Evolutionary conservation across 805 yeast species (phyloP), one percentile per base, ranked within the genome.

Genomic region (Ogataea nitratoaversa): DNA sequence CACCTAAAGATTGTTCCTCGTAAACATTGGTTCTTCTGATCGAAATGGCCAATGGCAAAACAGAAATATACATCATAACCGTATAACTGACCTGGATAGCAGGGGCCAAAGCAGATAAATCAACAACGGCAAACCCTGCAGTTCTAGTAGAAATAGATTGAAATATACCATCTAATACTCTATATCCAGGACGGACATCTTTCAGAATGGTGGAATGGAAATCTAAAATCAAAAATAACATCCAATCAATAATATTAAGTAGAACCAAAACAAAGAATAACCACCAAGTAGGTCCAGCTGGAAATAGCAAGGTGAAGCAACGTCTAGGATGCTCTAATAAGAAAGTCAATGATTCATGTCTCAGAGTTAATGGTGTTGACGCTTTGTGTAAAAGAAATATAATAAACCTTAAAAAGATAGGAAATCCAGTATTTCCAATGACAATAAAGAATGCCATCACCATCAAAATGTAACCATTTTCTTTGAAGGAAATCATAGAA

Each of bases 1-100:
- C 74, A n/a, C 99, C 99, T 41, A 93, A 66, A 0, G 96, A 85
- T 58, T 89, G 98, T 56, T 93, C 99, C 60, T 93, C 99, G 65
- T 93, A 93, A 40, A 93, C 99, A 60, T 93, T 93, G 16, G 99
- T 93, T 60, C 97, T 77, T 66, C 99, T 79, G 47, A 93, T 89
- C 29, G 96, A 87, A 48, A 93, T 93, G 24, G 99, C 99, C 52
- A 93, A 68, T 1, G 99, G 99, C 57, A 90, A 71, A 32, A 91
- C 97, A 13, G 98, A 91, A 20, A 93, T 89, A 65, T 93, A 93
- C 99, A 93, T 93, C 98, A 93, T 91, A 44, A 93, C 74, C 80
- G 88, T 74, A 60, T 93, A 93, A 52, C 93, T 80, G 22, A 93
- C 95, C 60, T 89, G 96, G 37, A 91, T 86, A 0, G 96, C 93